Evolutionary conservation across 345 rosid species (phyloP).

Genomic region (Ricinus communis): DNA sequence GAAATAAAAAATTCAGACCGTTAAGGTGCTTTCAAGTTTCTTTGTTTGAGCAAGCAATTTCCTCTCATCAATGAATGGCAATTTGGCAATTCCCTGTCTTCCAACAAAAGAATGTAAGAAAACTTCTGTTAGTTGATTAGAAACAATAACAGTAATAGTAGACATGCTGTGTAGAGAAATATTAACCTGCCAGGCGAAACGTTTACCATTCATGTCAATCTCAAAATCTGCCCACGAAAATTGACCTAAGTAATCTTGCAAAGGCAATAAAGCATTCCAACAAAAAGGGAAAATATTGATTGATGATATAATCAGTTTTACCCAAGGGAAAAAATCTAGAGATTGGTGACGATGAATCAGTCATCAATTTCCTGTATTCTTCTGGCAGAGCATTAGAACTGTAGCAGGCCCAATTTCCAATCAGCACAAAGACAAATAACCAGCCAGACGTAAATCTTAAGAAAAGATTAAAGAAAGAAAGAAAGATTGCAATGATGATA

Average conservation of each 20-base stretch:
- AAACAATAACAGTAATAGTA: neutral
- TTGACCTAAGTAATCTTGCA: constrained; percentile 1
- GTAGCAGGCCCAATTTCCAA: constrained; percentile 32
- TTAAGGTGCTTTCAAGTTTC: constrained; percentile 75
- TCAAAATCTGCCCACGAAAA: constrained; percentile 71
- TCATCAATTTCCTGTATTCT: constrained; percentile 77
- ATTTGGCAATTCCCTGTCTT: constrained; percentile 83
- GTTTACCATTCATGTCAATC: constrained; percentile 98
- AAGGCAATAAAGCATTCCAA: constrained; percentile 1
- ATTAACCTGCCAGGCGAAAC: constrained; percentile 94
- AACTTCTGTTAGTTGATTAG: constrained; percentile 1
- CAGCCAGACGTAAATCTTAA: constrained; percentile 5
- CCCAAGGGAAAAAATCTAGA: constrained; percentile 78
- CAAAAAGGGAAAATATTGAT: neutral
- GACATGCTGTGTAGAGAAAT: neutral
- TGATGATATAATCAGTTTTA: constrained; percentile 23
- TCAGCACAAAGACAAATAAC: constrained; percentile 17
- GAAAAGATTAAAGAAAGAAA: neutral
- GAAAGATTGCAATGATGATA: neutral
- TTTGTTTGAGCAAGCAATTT: constrained; percentile 72
- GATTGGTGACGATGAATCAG: constrained; percentile 77
- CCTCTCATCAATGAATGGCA: constrained; percentile 91
- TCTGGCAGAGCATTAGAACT: constrained; percentile 89
- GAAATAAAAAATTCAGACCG: constrained; percentile 48
- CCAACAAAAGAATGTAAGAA: constrained; percentile 23